Conservation (phyloP, 495 filamentous ascomycete genomes). For the Aspergillus nanangensis region DNA sequence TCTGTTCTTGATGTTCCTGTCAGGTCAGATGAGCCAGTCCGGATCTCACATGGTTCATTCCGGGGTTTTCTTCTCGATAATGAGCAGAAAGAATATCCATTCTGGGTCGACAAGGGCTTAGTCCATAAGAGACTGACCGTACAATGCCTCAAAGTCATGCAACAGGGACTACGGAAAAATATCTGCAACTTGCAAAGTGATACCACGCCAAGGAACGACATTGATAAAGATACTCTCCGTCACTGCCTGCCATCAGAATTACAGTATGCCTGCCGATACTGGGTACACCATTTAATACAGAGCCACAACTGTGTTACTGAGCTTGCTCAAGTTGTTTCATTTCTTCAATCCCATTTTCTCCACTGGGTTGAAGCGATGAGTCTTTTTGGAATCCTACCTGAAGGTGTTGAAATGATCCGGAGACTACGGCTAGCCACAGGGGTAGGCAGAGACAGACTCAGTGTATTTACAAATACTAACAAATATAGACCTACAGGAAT, state of each 20-base stretch:
- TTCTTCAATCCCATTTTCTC: background rate
- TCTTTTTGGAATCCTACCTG: background rate
- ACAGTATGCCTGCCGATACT: conserved; percentile 3
- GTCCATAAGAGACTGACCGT: background rate
- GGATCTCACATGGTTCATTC: conserved; percentile 22
- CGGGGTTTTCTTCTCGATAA: conserved; percentile 19
- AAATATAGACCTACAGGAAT: conserved; percentile 10
- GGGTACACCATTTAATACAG: background rate
- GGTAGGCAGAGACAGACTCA: conserved; percentile 12
- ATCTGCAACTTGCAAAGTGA: background rate
- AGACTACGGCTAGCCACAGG: background rate
- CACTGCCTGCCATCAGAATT: background rate
- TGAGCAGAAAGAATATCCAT: background rate
- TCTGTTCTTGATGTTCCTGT: conserved; percentile 17
- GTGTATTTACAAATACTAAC: conserved; percentile 11
- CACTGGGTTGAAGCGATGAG: conserved; percentile 3
- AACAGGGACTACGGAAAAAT: background rate
- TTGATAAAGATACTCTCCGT: background rate
- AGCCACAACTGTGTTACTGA: background rate
- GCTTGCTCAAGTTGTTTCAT: background rate
- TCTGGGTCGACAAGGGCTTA: conserved; percentile 1
- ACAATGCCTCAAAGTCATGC: background rate
- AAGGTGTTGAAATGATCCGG: background rate
- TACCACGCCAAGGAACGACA: background rate
- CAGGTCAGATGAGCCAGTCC: conserved; percentile 7